Conservation (phyloP, 2,329 filamentous ascomycete species). For the Clonostachys solani region DNA sequence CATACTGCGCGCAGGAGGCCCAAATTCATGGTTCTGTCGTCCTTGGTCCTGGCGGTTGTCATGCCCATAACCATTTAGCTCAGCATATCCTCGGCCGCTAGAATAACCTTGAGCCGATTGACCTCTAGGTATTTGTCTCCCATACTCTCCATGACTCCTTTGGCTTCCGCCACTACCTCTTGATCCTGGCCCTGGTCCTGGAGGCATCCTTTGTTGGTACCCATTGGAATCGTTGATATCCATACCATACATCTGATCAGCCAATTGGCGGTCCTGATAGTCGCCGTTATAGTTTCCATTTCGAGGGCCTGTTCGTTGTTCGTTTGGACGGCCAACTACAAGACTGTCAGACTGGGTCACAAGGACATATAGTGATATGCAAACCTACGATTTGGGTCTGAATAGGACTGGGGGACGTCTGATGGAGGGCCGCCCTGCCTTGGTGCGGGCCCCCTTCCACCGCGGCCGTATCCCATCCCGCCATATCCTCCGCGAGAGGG, state of each 20-base stretch:
- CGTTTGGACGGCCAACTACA: too few relatives aligned
- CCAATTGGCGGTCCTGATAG: constrained; percentile 21
- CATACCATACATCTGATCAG: constrained; percentile 27
- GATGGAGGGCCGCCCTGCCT: too few relatives aligned
- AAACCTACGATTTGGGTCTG: too few relatives aligned
- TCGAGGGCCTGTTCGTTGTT: too few relatives aligned
- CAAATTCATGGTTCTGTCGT: constrained; percentile 36
- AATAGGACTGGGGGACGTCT: too few relatives aligned
- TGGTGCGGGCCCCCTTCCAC: too few relatives aligned
- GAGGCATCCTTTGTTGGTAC: constrained; percentile 11
- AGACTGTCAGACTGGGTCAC: too few relatives aligned
- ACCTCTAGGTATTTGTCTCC: constrained; percentile 5
- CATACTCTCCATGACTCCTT: constrained; percentile 16
- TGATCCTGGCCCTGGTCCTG: constrained; percentile 7
- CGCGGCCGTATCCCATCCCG: too few relatives aligned
- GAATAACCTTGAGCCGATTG: too few relatives aligned
- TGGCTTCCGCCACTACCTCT: constrained; percentile 18
- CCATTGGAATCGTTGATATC: constrained; percentile 25
- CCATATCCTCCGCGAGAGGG: too few relatives aligned
- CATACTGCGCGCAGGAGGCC: constrained; percentile 51
- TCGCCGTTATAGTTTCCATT: constrained; percentile 4
- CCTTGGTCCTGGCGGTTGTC: constrained; percentile 12
- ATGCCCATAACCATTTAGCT: constrained; percentile 15
- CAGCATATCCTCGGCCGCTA: too few relatives aligned
- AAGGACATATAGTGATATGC: too few relatives aligned